Conservation (phyloP, 139 green algal species). For the Chlamydomonas sphaeroides region DNA sequence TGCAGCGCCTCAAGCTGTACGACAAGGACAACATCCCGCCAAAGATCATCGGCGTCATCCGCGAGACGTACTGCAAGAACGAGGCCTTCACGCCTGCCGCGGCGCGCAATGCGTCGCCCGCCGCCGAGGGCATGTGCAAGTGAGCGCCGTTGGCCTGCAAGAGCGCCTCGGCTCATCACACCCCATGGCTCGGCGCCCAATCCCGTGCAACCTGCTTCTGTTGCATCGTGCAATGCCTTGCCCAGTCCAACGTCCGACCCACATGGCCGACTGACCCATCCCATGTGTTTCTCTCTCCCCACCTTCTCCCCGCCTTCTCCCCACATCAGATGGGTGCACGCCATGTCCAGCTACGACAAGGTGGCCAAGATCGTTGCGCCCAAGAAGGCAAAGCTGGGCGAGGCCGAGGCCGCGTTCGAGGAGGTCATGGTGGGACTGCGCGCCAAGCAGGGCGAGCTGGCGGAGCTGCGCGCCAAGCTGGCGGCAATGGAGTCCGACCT, state of each 20-base stretch:
- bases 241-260: too few relatives aligned
- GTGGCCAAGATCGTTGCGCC: slow-evolving; percentile 78
- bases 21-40: slow-evolving; percentile 84
- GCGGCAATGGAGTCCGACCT: slow-evolving; percentile 78
- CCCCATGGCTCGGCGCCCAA: too few relatives aligned
- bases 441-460: slow-evolving; percentile 77
- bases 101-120: slow-evolving; percentile 55
- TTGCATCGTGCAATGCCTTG: too few relatives aligned
- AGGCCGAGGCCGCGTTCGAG: slow-evolving; percentile 74
- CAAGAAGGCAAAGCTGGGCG: slow-evolving; percentile 78
- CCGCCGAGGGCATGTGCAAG: slow-evolving; percentile 80
- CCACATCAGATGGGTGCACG: slow-evolving; percentile 81
- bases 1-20: slow-evolving; percentile 77
- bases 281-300: too few relatives aligned
- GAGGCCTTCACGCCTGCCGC: slow-evolving; percentile 75
- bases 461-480: slow-evolving; percentile 76
- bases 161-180: too few relatives aligned
- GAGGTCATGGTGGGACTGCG: slow-evolving; percentile 78
- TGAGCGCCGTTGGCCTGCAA: too few relatives aligned
- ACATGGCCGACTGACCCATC: too few relatives aligned
- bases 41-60: slow-evolving; percentile 72
- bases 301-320: too few relatives aligned
- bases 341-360: slow-evolving; percentile 85
- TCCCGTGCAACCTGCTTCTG: too few relatives aligned
- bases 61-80: slow-evolving; percentile 70